Evolutionary conservation across 371 early-diverging fungal genomes (phyloP).

Genomic region (Basidiobolus meristosporus): DNA sequence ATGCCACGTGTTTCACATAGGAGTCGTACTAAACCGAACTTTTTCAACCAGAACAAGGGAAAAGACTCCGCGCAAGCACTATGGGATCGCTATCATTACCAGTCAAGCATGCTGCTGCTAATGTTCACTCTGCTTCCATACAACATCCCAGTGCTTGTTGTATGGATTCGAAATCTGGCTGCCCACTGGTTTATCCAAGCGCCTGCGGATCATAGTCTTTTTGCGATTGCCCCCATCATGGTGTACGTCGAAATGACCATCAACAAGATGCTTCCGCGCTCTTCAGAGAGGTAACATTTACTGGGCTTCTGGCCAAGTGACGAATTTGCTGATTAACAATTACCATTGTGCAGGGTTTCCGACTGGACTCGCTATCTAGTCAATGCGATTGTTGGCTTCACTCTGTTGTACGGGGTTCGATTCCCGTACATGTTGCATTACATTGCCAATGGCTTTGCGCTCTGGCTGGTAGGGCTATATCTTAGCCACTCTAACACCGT

Average conservation of each 20-base stretch:
- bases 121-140: slow-evolving; percentile 35
- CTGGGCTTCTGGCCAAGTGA: too few relatives aligned
- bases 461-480: too few relatives aligned
- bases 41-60: slow-evolving; percentile 4
- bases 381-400: too few relatives aligned
- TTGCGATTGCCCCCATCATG: slow-evolving; percentile 31
- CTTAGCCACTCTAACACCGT: too few relatives aligned
- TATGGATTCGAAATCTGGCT: slow-evolving; percentile 37
- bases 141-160: slow-evolving; percentile 28
- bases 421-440: too few relatives aligned
- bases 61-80: slow-evolving; percentile 7
- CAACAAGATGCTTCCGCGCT: slow-evolving; percentile 16
- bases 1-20: neutral
- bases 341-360: too few relatives aligned
- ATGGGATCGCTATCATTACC: slow-evolving; percentile 30
- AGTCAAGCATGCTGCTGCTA: slow-evolving; percentile 28
- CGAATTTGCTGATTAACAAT: too few relatives aligned
- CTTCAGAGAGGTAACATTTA: slow-evolving; percentile 15
- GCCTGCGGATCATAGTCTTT: slow-evolving; percentile 29
- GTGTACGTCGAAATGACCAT: slow-evolving; percentile 26
- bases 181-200: slow-evolving; percentile 39
- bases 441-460: too few relatives aligned
- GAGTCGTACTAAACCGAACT: neutral
- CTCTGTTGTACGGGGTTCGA: too few relatives aligned
- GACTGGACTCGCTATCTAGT: too few relatives aligned